These are phyloP conservation scores for Trichophyton mentagrophytes DNA, from an alignment of 2,329 filamentous ascomycete species.

Conservation along the genomic window DNA sequence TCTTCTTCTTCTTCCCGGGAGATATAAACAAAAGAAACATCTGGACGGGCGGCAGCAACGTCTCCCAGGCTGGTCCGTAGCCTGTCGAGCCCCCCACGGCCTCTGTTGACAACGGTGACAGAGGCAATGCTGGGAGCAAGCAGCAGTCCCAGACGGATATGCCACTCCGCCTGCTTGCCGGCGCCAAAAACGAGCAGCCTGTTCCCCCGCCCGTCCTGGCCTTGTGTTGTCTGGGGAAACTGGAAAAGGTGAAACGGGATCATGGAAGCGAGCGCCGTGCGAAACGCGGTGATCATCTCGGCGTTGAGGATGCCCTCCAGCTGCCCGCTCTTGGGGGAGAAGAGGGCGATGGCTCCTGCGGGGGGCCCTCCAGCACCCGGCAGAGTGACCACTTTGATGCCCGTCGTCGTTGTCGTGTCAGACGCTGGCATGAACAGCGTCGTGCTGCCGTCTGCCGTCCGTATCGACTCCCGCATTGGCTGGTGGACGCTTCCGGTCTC, in stretches of 20 bases:
- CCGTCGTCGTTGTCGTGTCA: conserved; percentile 46
- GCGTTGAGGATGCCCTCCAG: conserved; percentile 60
- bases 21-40: conserved; percentile 14
- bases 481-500: conserved; percentile 25
- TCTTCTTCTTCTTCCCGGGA: conserved; percentile 2
- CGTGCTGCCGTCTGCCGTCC: conserved; percentile 34
- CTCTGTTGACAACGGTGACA: conserved; percentile 66
- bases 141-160: conserved; percentile 40
- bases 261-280: conserved; percentile 60
- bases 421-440: conserved; percentile 65
- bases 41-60: conserved; percentile 35
- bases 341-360: conserved; percentile 57
- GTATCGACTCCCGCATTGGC: conserved; percentile 31
- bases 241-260: conserved; percentile 44
- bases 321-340: conserved; percentile 44
- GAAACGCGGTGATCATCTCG: conserved; percentile 63
- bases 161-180: conserved; percentile 40
- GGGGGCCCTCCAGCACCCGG: conserved; percentile 36
- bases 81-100: conserved; percentile 51
- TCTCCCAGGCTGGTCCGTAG: conserved; percentile 56
- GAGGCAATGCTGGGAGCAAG: conserved; percentile 37
- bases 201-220: conserved; percentile 13
- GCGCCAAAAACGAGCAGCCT: conserved; percentile 38
- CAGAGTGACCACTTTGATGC: conserved; percentile 60
- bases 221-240: not conserved